Conservation (phyloP, 345 rosid species). For the Mercurialis annua region DNA sequence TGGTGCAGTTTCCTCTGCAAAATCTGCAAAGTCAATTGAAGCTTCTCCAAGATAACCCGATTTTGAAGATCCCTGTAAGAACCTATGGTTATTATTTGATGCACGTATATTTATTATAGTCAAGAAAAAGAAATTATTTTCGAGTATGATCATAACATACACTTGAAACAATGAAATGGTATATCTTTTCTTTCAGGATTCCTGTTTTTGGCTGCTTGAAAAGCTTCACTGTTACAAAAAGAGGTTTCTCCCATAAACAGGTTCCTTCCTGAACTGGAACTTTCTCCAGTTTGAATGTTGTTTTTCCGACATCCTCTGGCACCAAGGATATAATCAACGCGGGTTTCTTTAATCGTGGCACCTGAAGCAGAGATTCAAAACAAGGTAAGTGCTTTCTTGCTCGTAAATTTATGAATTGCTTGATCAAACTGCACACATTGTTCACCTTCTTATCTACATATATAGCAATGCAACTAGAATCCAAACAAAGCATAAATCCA, state of each 20-base stretch:
- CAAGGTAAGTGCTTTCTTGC: constrained; percentile 23
- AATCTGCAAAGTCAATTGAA: constrained; percentile 36
- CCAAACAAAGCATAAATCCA: neutral
- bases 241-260: constrained; percentile 32
- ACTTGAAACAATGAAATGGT: constrained; percentile 31
- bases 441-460: neutral
- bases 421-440: constrained; percentile 1
- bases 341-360: constrained; percentile 75
- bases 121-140: neutral
- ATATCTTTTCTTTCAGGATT: constrained; percentile 30
- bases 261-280: constrained; percentile 27
- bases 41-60: constrained; percentile 33
- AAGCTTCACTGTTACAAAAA: constrained; percentile 29
- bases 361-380: constrained; percentile 45
- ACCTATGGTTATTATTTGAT: neutral
- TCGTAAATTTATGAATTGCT: constrained; percentile 1
- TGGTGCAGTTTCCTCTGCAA: constrained; percentile 27
- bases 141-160: constrained; percentile 12
- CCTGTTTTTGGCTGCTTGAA: constrained; percentile 27
- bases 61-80: constrained; percentile 32
- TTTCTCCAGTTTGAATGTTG: constrained; percentile 32
- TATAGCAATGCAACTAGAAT: neutral
- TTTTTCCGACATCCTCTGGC: constrained; percentile 34
- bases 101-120: neutral
- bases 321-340: constrained; percentile 31